A percentile compares a stretch with the other conserved stretches of the same genome.
Conservation (phyloP, 2,329 filamentous ascomycete species). For the Scedosporium minutisporum region DNA sequence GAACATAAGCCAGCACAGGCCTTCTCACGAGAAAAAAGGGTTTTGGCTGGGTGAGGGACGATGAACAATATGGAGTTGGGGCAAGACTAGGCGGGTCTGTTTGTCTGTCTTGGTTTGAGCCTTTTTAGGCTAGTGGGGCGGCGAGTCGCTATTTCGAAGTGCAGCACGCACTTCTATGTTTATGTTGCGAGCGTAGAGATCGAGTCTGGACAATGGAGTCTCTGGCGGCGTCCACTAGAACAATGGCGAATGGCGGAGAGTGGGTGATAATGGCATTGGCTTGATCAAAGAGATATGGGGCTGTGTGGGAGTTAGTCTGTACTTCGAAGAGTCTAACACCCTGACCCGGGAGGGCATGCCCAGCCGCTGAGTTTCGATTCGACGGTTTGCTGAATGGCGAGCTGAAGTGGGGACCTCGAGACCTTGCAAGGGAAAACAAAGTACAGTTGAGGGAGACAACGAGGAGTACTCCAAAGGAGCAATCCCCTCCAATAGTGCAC, state of each 20-base stretch:
- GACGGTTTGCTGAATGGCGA: neutral
- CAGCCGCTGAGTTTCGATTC: neutral
- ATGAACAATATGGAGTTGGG: neutral
- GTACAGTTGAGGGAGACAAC: too few relatives aligned
- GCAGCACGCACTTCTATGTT: neutral
- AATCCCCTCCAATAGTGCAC: too few relatives aligned
- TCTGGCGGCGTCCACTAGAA: neutral
- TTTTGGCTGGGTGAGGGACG: neutral
- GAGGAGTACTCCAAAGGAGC: too few relatives aligned
- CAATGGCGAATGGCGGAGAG: neutral
- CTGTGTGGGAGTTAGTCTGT: too few relatives aligned
- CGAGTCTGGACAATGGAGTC: too few relatives aligned
- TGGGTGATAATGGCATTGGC: neutral
- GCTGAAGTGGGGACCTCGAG: neutral
- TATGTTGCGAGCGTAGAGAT: too few relatives aligned
- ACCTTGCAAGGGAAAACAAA: neutral
- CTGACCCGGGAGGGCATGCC: neutral
- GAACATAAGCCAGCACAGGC: neutral
- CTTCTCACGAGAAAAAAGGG: neutral
- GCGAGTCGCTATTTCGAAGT: neutral
- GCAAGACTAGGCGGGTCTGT: neutral
- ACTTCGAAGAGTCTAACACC: neutral
- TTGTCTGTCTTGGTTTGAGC: neutral
- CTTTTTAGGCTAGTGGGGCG: neutral
- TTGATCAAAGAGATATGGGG: too few relatives aligned